These are phyloP conservation scores for Phytophthora idaei DNA, from an alignment of 352 stramenopile species.

Conservation along the genomic window DNA sequence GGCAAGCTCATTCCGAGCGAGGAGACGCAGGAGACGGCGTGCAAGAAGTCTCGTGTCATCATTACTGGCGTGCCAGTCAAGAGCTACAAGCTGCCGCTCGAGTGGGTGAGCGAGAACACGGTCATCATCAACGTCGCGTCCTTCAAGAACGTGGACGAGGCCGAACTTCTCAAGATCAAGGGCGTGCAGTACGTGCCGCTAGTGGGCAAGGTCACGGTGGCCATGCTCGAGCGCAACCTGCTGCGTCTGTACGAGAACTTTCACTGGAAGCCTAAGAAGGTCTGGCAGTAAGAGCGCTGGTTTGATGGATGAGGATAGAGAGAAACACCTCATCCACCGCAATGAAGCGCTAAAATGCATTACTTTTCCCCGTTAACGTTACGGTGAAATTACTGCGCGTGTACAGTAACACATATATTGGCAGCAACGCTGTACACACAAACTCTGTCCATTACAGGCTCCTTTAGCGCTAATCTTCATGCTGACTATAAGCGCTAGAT, in stretches of 20 bases:
- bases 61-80: constrained; percentile 95
- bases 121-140: constrained; percentile 97
- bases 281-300: constrained; percentile 66
- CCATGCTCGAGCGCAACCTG: constrained; percentile 96
- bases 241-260: constrained; percentile 97
- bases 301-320: constrained; percentile 17
- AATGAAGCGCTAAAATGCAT: constrained; percentile 28
- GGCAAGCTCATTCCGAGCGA: constrained; percentile 89
- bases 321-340: not conserved
- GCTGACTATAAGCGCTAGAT: not conserved
- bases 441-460: not conserved
- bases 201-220: constrained; percentile 97
- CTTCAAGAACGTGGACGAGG: constrained; percentile 96
- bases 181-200: constrained; percentile 95
- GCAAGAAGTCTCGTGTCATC: constrained; percentile 92
- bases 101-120: constrained; percentile 91
- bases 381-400: not conserved
- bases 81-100: constrained; percentile 93
- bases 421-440: not conserved
- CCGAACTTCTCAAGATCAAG: constrained; percentile 87
- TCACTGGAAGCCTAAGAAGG: constrained; percentile 89
- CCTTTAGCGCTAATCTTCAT: not conserved
- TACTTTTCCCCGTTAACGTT: constrained; percentile 9
- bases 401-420: no score
- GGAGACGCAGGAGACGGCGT: constrained; percentile 87